Evolutionary conservation across 257 asterid species (phyloP).

Genomic region (Solanum tarijense): DNA sequence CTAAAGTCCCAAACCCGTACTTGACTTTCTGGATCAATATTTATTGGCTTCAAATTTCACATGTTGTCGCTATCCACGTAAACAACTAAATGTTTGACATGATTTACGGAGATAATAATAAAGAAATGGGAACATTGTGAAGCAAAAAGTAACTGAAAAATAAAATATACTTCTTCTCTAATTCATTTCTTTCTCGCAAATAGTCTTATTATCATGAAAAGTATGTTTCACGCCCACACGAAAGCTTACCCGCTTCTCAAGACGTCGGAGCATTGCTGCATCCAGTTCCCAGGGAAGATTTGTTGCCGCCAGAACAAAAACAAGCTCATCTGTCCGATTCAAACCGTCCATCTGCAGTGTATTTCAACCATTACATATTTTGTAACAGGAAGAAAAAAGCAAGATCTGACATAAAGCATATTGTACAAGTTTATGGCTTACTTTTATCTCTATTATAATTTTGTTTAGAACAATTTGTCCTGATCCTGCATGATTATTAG

Average conservation of each 20-base stretch:
- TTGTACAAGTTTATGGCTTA: background rate
- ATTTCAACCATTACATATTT: slow-evolving; percentile 6
- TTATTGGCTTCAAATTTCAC: background rate
- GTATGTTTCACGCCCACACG: background rate
- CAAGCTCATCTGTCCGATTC: slow-evolving; percentile 87
- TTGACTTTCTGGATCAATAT: background rate
- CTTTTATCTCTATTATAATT: background rate
- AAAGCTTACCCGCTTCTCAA: slow-evolving; percentile 76
- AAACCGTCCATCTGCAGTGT: slow-evolving; percentile 97
- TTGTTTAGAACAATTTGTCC: background rate
- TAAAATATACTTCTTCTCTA: background rate
- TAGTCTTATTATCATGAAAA: background rate
- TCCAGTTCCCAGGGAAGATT: slow-evolving; percentile 99
- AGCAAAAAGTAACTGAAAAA: background rate
- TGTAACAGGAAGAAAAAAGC: background rate
- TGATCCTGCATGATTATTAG: background rate
- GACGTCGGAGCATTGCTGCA: slow-evolving; percentile 99
- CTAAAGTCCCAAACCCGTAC: background rate
- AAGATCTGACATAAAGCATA: background rate
- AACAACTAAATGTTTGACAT: background rate
- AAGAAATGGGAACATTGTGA: background rate
- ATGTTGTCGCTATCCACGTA: background rate
- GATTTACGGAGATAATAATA: background rate
- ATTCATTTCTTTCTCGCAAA: background rate
- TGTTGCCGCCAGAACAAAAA: slow-evolving; percentile 96